These are phyloP conservation scores for Camelina neglecta DNA, from an alignment of 345 rosid genomes.

Conservation along the genomic window DNA sequence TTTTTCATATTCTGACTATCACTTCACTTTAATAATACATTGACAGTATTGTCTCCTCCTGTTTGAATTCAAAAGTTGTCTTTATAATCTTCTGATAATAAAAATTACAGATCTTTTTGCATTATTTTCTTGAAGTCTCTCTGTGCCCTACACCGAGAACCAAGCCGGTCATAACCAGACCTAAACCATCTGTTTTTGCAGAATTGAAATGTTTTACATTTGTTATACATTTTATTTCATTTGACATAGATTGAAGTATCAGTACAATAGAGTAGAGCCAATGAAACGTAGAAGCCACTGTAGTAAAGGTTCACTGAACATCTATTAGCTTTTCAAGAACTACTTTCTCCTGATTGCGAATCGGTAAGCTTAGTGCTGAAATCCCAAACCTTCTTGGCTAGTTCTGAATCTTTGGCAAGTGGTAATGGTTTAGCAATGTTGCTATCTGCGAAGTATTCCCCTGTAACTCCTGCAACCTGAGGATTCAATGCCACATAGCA, in stretches of 20 bases:
- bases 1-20: constrained; percentile 1
- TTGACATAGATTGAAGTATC: background rate
- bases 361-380: constrained; percentile 47
- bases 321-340: constrained; percentile 15
- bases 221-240: constrained; percentile 19
- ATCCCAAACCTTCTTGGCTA: constrained; percentile 61
- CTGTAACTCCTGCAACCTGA: constrained; percentile 59
- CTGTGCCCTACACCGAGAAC: background rate
- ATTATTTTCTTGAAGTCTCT: constrained; percentile 3
- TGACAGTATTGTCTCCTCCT: constrained; percentile 38
- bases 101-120: background rate
- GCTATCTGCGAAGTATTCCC: constrained; percentile 58
- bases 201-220: background rate
- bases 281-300: background rate
- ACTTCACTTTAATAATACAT: constrained; percentile 10
- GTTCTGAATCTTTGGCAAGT: constrained; percentile 52
- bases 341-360: constrained; percentile 29
- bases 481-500: constrained; percentile 76
- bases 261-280: background rate
- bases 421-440: constrained; percentile 51
- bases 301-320: background rate
- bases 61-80: constrained; percentile 21
- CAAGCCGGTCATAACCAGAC: constrained; percentile 14
- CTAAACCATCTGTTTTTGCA: constrained; percentile 15
- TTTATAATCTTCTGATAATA: background rate